Conservation (phyloP, 2,329 filamentous ascomycete genomes). For the Ambrosiella cleistominuta region DNA sequence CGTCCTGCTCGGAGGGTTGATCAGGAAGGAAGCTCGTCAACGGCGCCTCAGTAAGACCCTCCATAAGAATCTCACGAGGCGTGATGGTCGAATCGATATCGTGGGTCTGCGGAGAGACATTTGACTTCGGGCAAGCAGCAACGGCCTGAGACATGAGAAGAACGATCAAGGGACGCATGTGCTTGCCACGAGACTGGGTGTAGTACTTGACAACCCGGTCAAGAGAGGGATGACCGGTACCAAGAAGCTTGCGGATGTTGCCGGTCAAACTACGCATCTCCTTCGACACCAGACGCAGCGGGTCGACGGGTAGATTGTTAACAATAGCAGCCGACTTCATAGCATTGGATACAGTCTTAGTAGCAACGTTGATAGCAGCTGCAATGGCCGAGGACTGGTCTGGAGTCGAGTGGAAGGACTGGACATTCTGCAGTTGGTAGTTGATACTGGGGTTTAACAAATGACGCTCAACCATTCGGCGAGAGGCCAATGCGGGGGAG, state of each 20-base stretch:
- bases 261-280: constrained; percentile 93
- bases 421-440: constrained; percentile 14
- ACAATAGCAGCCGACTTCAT: constrained; percentile 43
- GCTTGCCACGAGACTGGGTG: constrained; percentile 89
- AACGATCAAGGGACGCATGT: constrained; percentile 84
- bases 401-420: constrained; percentile 27
- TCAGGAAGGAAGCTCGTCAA: constrained; percentile 27
- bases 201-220: constrained; percentile 98
- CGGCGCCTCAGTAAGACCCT: constrained; percentile 50
- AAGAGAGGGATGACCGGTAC: constrained; percentile 83
- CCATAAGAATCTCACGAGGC: constrained; percentile 44
- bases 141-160: constrained; percentile 93
- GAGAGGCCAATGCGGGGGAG: constrained; percentile 5
- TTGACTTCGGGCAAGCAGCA: constrained; percentile 49
- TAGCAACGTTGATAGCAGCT: constrained; percentile 52
- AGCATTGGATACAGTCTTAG: constrained; percentile 54
- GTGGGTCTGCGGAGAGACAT: constrained; percentile 20
- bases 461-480: constrained; percentile 6
- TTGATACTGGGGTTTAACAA: constrained; percentile 8
- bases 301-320: constrained; percentile 57
- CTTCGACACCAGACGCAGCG: constrained; percentile 76
- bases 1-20: constrained; percentile 24
- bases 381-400: constrained; percentile 49
- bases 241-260: constrained; percentile 82
- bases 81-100: constrained; percentile 38